Conservation (phyloP, 176 grass and related monocot genomes). For the Triticum urartu region DNA sequence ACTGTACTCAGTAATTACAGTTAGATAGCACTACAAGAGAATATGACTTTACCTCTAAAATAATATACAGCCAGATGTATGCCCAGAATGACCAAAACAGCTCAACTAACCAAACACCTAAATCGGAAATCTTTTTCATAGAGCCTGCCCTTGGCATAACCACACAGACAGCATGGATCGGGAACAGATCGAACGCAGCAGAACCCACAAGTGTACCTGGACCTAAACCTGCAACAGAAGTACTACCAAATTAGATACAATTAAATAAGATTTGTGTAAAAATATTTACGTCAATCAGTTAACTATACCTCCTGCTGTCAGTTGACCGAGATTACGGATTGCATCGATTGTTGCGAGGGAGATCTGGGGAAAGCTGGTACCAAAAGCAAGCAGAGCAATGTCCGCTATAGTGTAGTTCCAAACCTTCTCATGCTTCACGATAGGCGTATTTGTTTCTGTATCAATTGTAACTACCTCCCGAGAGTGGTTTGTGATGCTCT, state of each 20-base stretch:
- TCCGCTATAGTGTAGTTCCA: slow-evolving; percentile 94
- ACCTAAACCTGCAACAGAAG: slow-evolving; percentile 61
- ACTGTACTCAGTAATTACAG: background rate
- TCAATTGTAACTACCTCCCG: slow-evolving; percentile 47
- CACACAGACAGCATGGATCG: slow-evolving; percentile 88
- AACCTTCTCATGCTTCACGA: slow-evolving; percentile 60
- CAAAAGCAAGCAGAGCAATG: slow-evolving; percentile 83
- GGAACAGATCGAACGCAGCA: slow-evolving; percentile 86
- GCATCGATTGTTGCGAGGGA: slow-evolving; percentile 83
- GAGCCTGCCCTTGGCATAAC: slow-evolving; percentile 64
- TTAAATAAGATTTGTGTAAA: background rate
- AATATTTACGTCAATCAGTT: background rate
- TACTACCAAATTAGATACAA: background rate
- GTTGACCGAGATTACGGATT: slow-evolving; percentile 62
- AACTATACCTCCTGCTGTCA: slow-evolving; percentile 81
- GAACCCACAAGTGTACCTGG: slow-evolving; percentile 91
- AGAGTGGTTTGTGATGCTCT: slow-evolving; percentile 64
- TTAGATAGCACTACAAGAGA: slow-evolving; percentile 19
- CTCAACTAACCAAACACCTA: slow-evolving; percentile 90
- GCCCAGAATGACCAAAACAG: slow-evolving; percentile 93
- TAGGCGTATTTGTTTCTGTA: slow-evolving; percentile 20
- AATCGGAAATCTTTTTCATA: slow-evolving; percentile 86
- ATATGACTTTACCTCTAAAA: slow-evolving; percentile 63
- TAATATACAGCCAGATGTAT: slow-evolving; percentile 86
- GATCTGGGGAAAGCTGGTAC: slow-evolving; percentile 95